Evolutionary conservation across 805 yeast species (phyloP), one percentile per base, ranked within the genome.

Genomic region (Starmerella roubikii): DNA sequence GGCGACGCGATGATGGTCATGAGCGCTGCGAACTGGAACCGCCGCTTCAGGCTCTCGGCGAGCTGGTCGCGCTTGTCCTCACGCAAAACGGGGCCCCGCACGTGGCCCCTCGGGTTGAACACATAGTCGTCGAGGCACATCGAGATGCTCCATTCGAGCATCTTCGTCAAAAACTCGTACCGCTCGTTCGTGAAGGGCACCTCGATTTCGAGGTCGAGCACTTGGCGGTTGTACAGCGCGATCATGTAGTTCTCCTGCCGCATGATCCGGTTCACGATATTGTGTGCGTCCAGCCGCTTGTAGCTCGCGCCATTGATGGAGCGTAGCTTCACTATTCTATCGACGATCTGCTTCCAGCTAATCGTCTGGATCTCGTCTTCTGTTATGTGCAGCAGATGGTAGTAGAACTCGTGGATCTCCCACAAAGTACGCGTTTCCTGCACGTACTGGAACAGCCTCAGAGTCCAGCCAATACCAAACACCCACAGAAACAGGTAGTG

Each of bases 201-300:
- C 1, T 77, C 74, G 15, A 84, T 55, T 0, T 79, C 67, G 19
- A 82, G 61, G 51, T 80, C 79, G 31, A 88, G 59, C 1, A 88
- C 62, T 42, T 80, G 74, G 49, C 76, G 81, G 58, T 84, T 86
- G 52, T 82, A 76, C 48, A 91, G 60, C 1, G 96, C 95, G 54
- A 91, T 84, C 67, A 85, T 68, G 57, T 86, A 91, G 55, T 91
- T 91, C 44, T 91, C 98, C 49, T 77, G 82, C 44, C 99, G 67
- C 98, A 91, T 86, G 40, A 91, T 80, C 42, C 98, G 66, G 55
- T 91, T 93, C 12, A 96, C 97, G 37, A 91, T 82, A 52, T 79
- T 91, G 57, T 86, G 95, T 3, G 97, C 94, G 53, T 82, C 88
- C 38, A 91, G 67, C 46, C 86, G 66, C 37, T 74, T 72, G 9